Evolutionary conservation across 208 protist species (phyloP).

Genomic region (Crithidia bombi): DNA sequence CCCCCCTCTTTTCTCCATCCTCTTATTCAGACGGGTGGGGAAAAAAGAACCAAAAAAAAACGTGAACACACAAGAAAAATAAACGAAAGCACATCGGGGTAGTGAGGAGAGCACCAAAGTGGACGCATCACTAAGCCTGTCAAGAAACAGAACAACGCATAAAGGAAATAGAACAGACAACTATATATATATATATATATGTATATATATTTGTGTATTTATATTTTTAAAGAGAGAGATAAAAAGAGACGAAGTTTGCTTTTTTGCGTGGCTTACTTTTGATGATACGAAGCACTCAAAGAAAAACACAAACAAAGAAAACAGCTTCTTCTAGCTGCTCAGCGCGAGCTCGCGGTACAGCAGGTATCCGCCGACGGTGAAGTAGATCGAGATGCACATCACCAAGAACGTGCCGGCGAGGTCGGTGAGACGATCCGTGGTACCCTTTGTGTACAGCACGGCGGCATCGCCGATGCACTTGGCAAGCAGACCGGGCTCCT

Average conservation of each 20-base stretch:
- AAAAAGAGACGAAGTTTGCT: too few species aligned
- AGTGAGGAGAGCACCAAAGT: neutral
- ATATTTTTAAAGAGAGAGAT: too few species aligned
- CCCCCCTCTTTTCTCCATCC: too few species aligned
- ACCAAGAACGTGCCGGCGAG: slow-evolving; percentile 74
- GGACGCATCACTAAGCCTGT: too few species aligned
- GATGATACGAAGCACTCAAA: neutral
- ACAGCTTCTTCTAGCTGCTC: slow-evolving; percentile 7
- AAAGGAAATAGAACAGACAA: too few species aligned
- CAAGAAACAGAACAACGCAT: too few species aligned
- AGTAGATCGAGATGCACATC: slow-evolving; percentile 77
- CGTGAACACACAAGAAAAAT: neutral
- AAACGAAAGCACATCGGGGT: slow-evolving; percentile 1
- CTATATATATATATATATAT: too few species aligned
- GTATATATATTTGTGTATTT: too few species aligned
- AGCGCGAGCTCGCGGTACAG: slow-evolving; percentile 75
- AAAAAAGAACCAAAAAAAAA: too few species aligned
- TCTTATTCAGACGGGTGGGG: too few species aligned
- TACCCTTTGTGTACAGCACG: slow-evolving; percentile 65
- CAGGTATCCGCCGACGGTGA: slow-evolving; percentile 73
- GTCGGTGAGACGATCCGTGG: slow-evolving; percentile 69
- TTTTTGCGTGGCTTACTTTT: neutral
- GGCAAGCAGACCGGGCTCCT: slow-evolving; percentile 24
- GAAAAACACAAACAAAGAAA: neutral
- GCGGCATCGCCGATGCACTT: slow-evolving; percentile 65